Percentiles rank a stretch among this genome's conserved stretches.
Evolutionary conservation across 805 yeast species (phyloP).

Genomic region (Kuraishia molischiana): DNA sequence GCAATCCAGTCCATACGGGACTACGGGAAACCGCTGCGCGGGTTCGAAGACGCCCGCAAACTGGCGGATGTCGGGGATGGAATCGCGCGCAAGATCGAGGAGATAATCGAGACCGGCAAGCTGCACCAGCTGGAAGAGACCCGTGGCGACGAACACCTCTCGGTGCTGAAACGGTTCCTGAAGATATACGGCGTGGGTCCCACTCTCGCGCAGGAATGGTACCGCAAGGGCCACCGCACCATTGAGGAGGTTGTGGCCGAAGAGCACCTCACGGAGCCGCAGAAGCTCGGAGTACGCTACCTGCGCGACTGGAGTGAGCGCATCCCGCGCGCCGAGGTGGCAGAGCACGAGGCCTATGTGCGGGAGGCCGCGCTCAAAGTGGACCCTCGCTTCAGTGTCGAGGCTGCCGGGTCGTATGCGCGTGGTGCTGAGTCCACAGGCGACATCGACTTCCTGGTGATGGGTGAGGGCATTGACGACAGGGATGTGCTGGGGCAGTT

Average conservation of each 20-base stretch:
- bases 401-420: conserved; percentile 42
- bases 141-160: conserved; percentile 12
- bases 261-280: conserved; percentile 12
- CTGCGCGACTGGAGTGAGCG: conserved; percentile 34
- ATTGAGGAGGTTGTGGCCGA: conserved; percentile 24
- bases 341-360: conserved; percentile 26
- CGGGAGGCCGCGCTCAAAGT: conserved; percentile 13
- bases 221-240: conserved; percentile 25
- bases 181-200: conserved; percentile 43
- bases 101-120: conserved; percentile 28
- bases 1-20: conserved; percentile 30
- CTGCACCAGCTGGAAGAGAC: conserved; percentile 10
- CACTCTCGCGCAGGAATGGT: conserved; percentile 27
- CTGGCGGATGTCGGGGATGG: conserved; percentile 30
- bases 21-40: conserved; percentile 17
- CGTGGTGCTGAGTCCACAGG: conserved; percentile 37
- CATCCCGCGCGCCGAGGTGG: conserved; percentile 37
- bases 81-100: conserved; percentile 34
- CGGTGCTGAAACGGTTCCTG: conserved; percentile 21
- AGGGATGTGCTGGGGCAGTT: conserved; percentile 8
- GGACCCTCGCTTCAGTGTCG: conserved; percentile 24
- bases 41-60: conserved; percentile 26
- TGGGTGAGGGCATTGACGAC: conserved; percentile 21
- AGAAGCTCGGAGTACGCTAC: conserved; percentile 31
- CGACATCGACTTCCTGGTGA: conserved; percentile 42